Conservation (phyloP, 1,284 basidiomycete species). For the Fomitopsis schrenkii region DNA sequence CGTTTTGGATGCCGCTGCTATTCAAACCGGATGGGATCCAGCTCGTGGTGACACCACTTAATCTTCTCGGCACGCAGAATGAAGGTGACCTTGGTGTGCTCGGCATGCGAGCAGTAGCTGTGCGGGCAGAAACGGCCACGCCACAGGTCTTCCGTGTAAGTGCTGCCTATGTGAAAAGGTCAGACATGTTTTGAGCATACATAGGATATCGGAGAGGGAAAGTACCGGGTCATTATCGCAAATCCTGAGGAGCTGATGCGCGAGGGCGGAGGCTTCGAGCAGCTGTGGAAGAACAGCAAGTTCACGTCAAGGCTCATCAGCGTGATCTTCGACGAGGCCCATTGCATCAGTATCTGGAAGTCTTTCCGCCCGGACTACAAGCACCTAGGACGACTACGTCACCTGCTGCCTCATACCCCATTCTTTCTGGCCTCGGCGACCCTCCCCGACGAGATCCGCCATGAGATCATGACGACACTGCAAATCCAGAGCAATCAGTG, state of each 20-base stretch:
- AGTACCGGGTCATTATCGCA: conserved; percentile 27
- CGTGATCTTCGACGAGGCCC: conserved; percentile 33
- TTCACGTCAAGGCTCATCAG: conserved; percentile 24
- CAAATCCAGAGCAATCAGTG: conserved; percentile 12
- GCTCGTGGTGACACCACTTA: conserved; percentile 26
- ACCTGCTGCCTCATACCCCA: conserved; percentile 22
- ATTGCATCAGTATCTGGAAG: conserved; percentile 34
- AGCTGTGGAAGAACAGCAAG: conserved; percentile 22
- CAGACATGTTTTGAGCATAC: not conserved
- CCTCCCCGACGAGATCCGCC: conserved; percentile 22
- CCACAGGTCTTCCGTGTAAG: conserved; percentile 8
- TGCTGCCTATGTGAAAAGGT: too few relatives aligned
- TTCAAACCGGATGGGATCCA: conserved; percentile 21
- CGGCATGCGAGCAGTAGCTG: conserved; percentile 17
- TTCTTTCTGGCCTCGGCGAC: conserved; percentile 32
- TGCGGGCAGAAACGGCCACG: conserved; percentile 17
- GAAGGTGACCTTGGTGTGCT: conserved; percentile 8
- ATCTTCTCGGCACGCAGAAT: conserved; percentile 24
- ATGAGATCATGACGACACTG: conserved; percentile 15
- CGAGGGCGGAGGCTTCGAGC: conserved; percentile 14
- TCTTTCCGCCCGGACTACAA: conserved; percentile 28
- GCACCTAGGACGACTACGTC: conserved; percentile 22
- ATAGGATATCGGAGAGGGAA: conserved; percentile 25
- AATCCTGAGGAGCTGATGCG: conserved; percentile 30
- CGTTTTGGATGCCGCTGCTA: conserved; percentile 28